Base-by-base conservation (phyloP, 2,329 filamentous ascomycete species). In the Boeremia exigua region DNA sequence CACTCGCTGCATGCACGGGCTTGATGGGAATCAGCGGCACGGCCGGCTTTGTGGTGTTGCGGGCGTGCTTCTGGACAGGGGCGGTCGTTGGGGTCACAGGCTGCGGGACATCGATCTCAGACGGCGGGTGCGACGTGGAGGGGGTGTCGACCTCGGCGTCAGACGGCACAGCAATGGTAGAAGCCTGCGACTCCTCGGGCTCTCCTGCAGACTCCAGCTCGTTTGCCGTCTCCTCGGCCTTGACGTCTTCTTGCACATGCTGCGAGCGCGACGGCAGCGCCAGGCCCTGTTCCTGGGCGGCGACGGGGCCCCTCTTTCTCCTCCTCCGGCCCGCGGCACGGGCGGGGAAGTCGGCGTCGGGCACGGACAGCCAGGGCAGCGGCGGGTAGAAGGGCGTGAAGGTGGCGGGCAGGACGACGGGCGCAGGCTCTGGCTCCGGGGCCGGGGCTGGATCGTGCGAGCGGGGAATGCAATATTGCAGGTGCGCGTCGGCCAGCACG, bases 291-390 rank as follows among this genome's bases (percentile, higher is more conserved):
- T 77, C 77, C 32, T 74, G 74, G 5, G 74, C 69, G 10, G 68
- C 65, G 25, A 75, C 75, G 19, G 74, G 69, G 42, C 73, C 74
- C 46, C 77, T 70, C 60, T 75, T 70, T 47, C 82, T 79, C 62
- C 80, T 79, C 63, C 78, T 77, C 34, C 70, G 66, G 48, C 77
- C 75, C 12, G 79, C 77, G 44, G 78, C 77, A 66, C 80, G 78
- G 14, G 80, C 72, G 3, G 85, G 85, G 65, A 88, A 87, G 2
- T 79, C 74, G 29, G 74, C 74, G 17, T 82, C 81, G 14, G 82
- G 79, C 27, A 82, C 79, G 11, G 85, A 88, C 30, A 85, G 78
- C 85, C 85, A 88, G 10, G 86, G 86, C 17, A 88, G 74, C 11
- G 78, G 76, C 55, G 83, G 80, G 57, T 79, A 78, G 67, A 80